These are phyloP conservation scores for Suhomyces tanzawaensis DNA, from an alignment of 805 yeast genomes.

Conservation along the genomic window DNA sequence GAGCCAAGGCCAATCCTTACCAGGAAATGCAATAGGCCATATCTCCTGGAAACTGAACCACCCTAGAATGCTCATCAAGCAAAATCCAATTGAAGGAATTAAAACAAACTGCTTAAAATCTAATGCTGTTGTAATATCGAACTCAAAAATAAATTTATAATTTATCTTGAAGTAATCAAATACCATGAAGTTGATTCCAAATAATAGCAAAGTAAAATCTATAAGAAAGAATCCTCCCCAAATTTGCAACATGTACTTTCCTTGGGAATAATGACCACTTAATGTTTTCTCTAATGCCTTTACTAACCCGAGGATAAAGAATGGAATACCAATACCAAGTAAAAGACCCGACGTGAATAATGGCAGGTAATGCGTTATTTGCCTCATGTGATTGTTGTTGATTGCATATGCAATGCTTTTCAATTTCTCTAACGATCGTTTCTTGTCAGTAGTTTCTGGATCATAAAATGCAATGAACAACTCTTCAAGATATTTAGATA, in stretches of 20 bases:
- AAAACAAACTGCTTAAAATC: conserved; percentile 65
- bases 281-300: conserved; percentile 45
- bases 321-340: conserved; percentile 68
- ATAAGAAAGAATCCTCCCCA: conserved; percentile 89
- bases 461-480: conserved; percentile 66
- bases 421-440: conserved; percentile 68
- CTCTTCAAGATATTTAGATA: conserved; percentile 63
- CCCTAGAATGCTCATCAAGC: conserved; percentile 56
- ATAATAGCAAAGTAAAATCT: conserved; percentile 56
- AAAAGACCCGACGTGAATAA: conserved; percentile 65
- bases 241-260: conserved; percentile 66
- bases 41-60: conserved; percentile 77
- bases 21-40: conserved; percentile 59
- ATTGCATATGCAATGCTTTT: conserved; percentile 42
- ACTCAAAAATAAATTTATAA: conserved; percentile 89
- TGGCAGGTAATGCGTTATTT: conserved; percentile 35
- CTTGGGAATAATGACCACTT: conserved; percentile 48
- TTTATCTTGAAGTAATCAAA: conserved; percentile 79
- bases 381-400: conserved; percentile 27
- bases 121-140: conserved; percentile 64
- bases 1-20: conserved; percentile 78
- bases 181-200: conserved; percentile 65
- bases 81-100: conserved; percentile 58
- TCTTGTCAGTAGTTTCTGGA: conserved; percentile 47
- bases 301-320: conserved; percentile 58